A percentile compares a stretch with the other conserved stretches of the same genome.
Evolutionary conservation across 352 stramenopile genomes (phyloP).

Genomic region (Globisporangium solare): DNA sequence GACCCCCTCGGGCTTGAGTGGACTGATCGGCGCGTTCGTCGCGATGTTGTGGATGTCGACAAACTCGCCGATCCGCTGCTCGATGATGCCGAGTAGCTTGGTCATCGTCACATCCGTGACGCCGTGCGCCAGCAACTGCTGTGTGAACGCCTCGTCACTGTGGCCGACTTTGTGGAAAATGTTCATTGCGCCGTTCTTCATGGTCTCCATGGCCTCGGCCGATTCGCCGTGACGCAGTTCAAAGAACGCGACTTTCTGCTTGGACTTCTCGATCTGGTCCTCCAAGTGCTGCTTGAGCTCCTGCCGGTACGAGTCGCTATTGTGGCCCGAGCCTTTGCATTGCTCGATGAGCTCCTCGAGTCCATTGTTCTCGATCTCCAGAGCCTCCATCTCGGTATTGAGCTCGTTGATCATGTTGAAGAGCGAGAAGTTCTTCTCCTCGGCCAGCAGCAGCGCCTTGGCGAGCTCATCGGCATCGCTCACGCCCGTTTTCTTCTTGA

Average conservation of each 20-base stretch:
- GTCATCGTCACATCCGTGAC: constrained; percentile 81
- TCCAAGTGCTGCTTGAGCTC: constrained; percentile 71
- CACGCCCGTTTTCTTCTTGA: constrained; percentile 87
- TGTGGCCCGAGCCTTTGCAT: constrained; percentile 53
- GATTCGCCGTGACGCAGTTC: constrained; percentile 59
- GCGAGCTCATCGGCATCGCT: constrained; percentile 81
- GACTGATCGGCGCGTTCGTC: constrained; percentile 39
- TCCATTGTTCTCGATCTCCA: constrained; percentile 83
- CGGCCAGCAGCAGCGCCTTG: constrained; percentile 76
- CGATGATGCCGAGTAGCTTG: constrained; percentile 76
- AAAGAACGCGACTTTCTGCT: constrained; percentile 68
- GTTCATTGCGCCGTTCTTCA: constrained; percentile 67
- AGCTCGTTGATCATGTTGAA: constrained; percentile 95
- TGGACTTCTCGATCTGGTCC: constrained; percentile 82
- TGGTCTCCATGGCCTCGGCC: constrained; percentile 55
- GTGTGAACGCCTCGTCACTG: constrained; percentile 67
- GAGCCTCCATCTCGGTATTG: constrained; percentile 86
- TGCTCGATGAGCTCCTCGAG: constrained; percentile 58
- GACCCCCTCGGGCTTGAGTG: constrained; percentile 17
- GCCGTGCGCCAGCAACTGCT: constrained; percentile 61
- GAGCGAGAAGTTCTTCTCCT: constrained; percentile 94
- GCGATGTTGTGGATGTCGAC: constrained; percentile 87
- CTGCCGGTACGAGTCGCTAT: constrained; percentile 47
- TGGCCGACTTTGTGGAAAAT: constrained; percentile 83
- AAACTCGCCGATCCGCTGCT: constrained; percentile 80